Conservation (phyloP, 495 filamentous ascomycete genomes). For the Ascodesmis nigricans region DNA sequence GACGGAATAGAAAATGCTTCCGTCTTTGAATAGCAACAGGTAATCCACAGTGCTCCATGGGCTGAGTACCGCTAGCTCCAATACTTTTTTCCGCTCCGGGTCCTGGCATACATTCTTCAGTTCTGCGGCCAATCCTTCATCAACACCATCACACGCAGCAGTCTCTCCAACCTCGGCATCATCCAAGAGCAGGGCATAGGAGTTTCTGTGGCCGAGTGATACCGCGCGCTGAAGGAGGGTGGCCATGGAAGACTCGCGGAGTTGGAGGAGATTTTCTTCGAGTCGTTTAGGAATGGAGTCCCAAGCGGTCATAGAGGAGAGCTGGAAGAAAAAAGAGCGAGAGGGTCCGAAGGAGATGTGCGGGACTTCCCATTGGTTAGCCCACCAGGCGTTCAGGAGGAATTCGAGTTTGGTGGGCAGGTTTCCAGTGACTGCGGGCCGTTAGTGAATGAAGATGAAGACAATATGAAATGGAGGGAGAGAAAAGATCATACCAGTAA, state of each 20-base stretch:
- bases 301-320: conserved; percentile 1
- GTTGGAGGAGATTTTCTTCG: neutral
- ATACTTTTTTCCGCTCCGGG: too few relatives aligned
- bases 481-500: neutral
- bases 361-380: conserved; percentile 1
- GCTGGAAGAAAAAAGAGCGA: conserved; percentile 4
- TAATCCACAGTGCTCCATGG: neutral
- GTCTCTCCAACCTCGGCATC: neutral
- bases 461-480: neutral
- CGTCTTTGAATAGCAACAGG: conserved; percentile 2
- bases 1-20: conserved; percentile 3
- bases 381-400: conserved; percentile 2
- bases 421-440: neutral
- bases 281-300: conserved; percentile 2
- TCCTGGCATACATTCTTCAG: too few relatives aligned
- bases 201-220: neutral
- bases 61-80: too few relatives aligned
- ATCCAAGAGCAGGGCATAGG: too few relatives aligned
- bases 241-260: neutral
- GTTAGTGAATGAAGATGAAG: neutral
- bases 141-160: conserved; percentile 1
- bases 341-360: conserved; percentile 3
- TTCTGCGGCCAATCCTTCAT: neutral
- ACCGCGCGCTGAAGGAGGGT: neutral
- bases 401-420: conserved; percentile 2